Base-by-base conservation (phyloP, 441 rosid genomes). In the Sinapis alba region DNA sequence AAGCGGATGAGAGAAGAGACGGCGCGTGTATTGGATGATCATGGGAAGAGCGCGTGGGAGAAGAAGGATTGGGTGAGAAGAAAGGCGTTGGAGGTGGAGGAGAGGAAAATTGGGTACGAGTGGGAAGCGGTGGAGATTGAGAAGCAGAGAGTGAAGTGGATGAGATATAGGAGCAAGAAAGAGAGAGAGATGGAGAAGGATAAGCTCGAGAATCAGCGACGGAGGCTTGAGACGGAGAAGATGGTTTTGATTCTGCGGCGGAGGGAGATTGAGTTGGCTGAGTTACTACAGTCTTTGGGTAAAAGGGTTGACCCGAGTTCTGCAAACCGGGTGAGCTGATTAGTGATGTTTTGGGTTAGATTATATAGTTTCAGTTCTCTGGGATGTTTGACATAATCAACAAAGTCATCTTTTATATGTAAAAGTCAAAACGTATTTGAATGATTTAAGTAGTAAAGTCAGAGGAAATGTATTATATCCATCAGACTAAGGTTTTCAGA, bases 101-200 rank as follows among this genome's bases (percentile, higher is more conserved):
- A 93, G 78, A 86, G 83, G 78, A 87, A 82, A 74, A 81, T 93
- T 34, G 84, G 78, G 73, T 89, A 86, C 65, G 89, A 85, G 72
- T 76, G 65, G 73, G 82, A 90, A 72, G 92, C 90, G 1, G 85
- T 78, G 16, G 92, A 91, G 81, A 86, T 96, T 7, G 99, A 96
- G 84, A 96, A 89, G 83, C 97, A 89, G 78, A 85, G 96, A 81
- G 62, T 93, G 56, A 93, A 96, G 74, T 96, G 99, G 99, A 79
- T 91, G 76, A 93, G 85, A 68, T 96, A 91, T 63, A 83, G 94
- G 65, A 75, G 90, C 69, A 91, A 88, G 84, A 96, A 96, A 70
- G 98, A 91, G 77, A 85, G 97, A 79, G 98, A 96, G 19, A 89
- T 93, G 98, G 99, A 96, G 83, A 90, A 79, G 38, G 85, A 89